A percentile compares a stretch with the other conserved stretches of the same genome.
Evolutionary conservation across 257 asterid species (phyloP).

Genomic region (Solanum etuberosum): DNA sequence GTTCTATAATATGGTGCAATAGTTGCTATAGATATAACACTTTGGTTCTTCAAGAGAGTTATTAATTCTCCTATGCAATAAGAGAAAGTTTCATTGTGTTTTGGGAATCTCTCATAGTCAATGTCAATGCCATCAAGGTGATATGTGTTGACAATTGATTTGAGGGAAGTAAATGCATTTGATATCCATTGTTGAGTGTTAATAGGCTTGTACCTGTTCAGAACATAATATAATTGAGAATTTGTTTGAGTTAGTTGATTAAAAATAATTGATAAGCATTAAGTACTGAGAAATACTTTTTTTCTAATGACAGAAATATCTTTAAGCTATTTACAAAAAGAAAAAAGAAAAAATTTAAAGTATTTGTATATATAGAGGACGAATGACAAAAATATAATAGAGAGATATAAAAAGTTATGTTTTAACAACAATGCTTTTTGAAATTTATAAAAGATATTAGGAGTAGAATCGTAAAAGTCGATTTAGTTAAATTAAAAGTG

Average conservation of each 20-base stretch:
- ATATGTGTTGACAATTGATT: slow-evolving; percentile 28
- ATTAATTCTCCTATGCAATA: slow-evolving; percentile 63
- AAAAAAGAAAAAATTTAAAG: too few species aligned
- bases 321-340: not conserved
- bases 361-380: not conserved
- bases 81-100: slow-evolving; percentile 26
- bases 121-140: slow-evolving; percentile 61
- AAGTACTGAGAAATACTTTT: rapidly evolving
- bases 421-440: not conserved
- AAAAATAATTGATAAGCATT: not conserved
- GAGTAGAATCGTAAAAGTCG: not conserved
- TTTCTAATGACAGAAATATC: not conserved
- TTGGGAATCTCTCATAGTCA: slow-evolving; percentile 52
- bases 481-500: not conserved
- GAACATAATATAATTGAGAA: not conserved
- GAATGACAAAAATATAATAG: not conserved
- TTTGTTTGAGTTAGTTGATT: not conserved
- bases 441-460: not conserved
- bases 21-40: slow-evolving; percentile 43
- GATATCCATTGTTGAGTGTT: slow-evolving; percentile 34
- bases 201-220: slow-evolving; percentile 44
- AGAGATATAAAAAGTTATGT: too few species aligned
- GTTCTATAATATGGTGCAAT: slow-evolving; percentile 56
- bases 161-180: slow-evolving; percentile 49
- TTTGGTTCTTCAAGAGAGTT: slow-evolving; percentile 39